Percentiles rank a stretch among this genome's conserved stretches.
phyloP scores from a whole-genome alignment of 2,329 filamentous ascomycete species.

The Colletotrichum chrysophilum region DNA sequence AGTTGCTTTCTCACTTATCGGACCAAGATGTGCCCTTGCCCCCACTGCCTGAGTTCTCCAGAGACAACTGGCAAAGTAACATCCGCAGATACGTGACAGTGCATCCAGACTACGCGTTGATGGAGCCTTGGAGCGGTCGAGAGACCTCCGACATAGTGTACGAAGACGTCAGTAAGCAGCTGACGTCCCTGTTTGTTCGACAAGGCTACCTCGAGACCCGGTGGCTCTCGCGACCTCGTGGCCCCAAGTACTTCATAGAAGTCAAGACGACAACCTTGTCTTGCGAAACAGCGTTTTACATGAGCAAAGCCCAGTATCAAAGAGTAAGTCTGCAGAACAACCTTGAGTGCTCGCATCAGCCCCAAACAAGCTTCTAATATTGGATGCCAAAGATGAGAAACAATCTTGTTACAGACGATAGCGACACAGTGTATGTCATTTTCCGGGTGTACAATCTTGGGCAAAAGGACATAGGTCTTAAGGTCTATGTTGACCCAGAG shows the following conservation, averaged over 20 bases:
- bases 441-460: conserved; percentile 45
- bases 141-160: conserved; percentile 57
- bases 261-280: conserved; percentile 52
- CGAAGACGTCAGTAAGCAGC: conserved; percentile 33
- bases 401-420: conserved; percentile 1
- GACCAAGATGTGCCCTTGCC: not conserved
- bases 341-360: not conserved
- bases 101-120: conserved; percentile 44
- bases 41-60: conserved; percentile 36
- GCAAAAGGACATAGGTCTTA: conserved; percentile 31
- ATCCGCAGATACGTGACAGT: conserved; percentile 45
- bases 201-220: conserved; percentile 34
- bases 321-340: conserved; percentile 32
- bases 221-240: conserved; percentile 27
- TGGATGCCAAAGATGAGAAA: conserved; percentile 26
- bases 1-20: conserved; percentile 34
- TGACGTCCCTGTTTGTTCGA: conserved; percentile 39
- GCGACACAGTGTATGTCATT: conserved; percentile 40
- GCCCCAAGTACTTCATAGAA: conserved; percentile 51
- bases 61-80: conserved; percentile 52
- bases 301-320: conserved; percentile 50
- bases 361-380: not conserved
- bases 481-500: conserved; percentile 44
- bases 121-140: conserved; percentile 41
- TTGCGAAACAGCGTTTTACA: conserved; percentile 47